Conservation (phyloP, 2,329 filamentous ascomycete genomes). For the Claviceps sp. region DNA sequence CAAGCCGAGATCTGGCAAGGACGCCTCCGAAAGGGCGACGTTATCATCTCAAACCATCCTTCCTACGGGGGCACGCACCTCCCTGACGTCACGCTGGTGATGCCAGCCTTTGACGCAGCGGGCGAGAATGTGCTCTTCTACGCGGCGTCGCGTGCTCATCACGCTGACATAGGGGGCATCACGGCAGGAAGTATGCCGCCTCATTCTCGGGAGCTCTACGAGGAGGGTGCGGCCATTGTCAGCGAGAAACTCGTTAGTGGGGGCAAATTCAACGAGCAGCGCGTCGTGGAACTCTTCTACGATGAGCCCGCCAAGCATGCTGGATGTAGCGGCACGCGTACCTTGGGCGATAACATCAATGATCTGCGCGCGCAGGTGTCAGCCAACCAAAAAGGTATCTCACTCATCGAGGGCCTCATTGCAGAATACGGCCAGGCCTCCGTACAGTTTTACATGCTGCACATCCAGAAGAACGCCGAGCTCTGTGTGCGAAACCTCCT, state of each 20-base stretch:
- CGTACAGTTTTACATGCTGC: slow-evolving; percentile 74
- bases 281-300: slow-evolving; percentile 59
- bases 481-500: slow-evolving; percentile 59
- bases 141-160: slow-evolving; percentile 66
- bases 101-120: slow-evolving; percentile 54
- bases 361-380: slow-evolving; percentile 75
- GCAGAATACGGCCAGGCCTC: slow-evolving; percentile 65
- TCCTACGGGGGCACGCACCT: slow-evolving; percentile 75
- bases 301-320: slow-evolving; percentile 61
- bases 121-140: slow-evolving; percentile 68
- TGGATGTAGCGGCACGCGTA: slow-evolving; percentile 66
- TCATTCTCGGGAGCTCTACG: slow-evolving; percentile 49
- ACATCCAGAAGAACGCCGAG: slow-evolving; percentile 71
- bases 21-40: slow-evolving; percentile 63
- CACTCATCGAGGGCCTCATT: slow-evolving; percentile 63
- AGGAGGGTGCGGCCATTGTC: slow-evolving; percentile 50
- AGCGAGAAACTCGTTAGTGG: slow-evolving; percentile 61
- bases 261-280: slow-evolving; percentile 64
- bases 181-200: slow-evolving; percentile 72
- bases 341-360: slow-evolving; percentile 68
- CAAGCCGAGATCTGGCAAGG: slow-evolving; percentile 71
- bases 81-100: slow-evolving; percentile 70
- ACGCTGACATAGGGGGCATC: slow-evolving; percentile 77
- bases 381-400: slow-evolving; percentile 75
- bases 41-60: slow-evolving; percentile 73